A percentile compares a stretch with the other conserved stretches of the same genome.
These are phyloP conservation scores for Candida pseudoviswanathii DNA, from an alignment of 1,139 yeast species.

Conservation along the genomic window DNA sequence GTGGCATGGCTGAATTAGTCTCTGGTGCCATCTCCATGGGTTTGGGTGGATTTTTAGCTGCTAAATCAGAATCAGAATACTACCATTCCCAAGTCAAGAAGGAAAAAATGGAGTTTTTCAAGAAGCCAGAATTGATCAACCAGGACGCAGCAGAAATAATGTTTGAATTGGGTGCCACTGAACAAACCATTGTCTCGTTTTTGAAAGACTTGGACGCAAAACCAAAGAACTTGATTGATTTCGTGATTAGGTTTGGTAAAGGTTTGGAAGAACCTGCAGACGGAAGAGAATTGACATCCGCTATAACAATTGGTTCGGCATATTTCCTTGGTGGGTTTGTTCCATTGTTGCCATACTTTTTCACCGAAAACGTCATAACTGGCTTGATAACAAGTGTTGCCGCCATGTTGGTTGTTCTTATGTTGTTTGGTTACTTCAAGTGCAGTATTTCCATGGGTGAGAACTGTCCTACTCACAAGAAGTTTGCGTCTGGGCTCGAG, in stretches of 20 bases:
- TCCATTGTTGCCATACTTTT: conserved; percentile 80
- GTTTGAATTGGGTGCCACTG: conserved; percentile 69
- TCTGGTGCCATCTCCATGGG: conserved; percentile 89
- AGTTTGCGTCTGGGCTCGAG: conserved; percentile 78
- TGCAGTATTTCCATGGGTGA: conserved; percentile 83
- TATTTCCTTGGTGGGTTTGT: conserved; percentile 81
- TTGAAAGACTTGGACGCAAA: conserved; percentile 68
- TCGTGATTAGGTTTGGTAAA: conserved; percentile 70
- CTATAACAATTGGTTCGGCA: conserved; percentile 72
- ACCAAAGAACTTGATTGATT: conserved; percentile 70
- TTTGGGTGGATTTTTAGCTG: conserved; percentile 79
- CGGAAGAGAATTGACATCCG: conserved; percentile 74
- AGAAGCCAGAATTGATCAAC: conserved; percentile 58
- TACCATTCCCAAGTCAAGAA: conserved; percentile 68
- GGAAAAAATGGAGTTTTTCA: conserved; percentile 69
- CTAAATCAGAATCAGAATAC: conserved; percentile 75
- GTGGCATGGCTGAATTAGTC: conserved; percentile 83
- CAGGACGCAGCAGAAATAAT: conserved; percentile 76
- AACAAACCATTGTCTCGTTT: conserved; percentile 64
- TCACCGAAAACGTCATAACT: conserved; percentile 67
- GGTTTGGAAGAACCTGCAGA: conserved; percentile 83
- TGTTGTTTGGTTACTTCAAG: conserved; percentile 84
- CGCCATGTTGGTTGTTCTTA: conserved; percentile 83
- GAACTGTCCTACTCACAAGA: conserved; percentile 62
- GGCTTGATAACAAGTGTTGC: conserved; percentile 78